A percentile compares a stretch with the other conserved stretches of the same genome.
Conservation (phyloP, 805 yeast species). For the Lipomyces sp. region DNA sequence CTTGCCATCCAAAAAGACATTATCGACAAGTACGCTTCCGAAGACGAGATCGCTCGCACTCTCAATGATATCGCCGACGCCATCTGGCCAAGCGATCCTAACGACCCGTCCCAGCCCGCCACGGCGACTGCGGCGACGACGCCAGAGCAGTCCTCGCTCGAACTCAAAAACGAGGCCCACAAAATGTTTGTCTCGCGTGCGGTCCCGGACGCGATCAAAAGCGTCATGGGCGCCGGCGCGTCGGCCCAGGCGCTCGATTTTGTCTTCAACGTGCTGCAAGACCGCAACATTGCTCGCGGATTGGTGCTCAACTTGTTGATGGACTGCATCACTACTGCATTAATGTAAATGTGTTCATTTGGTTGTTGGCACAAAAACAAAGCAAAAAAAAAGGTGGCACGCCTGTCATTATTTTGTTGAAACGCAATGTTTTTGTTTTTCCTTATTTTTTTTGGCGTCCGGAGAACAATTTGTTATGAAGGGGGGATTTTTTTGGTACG, state of each 20-base stretch:
- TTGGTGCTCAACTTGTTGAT: conserved; percentile 35
- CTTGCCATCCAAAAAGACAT: conserved; percentile 35
- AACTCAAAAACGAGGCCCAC: conserved; percentile 32
- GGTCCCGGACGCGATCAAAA: conserved; percentile 37
- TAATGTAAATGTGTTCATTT: conserved; percentile 20
- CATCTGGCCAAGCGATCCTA: conserved; percentile 24
- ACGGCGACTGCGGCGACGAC: conserved; percentile 1
- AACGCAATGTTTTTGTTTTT: too few relatives aligned
- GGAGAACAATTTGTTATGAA: neutral
- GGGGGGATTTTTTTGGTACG: neutral
- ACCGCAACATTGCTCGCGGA: conserved; percentile 36
- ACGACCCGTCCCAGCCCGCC: too few relatives aligned
- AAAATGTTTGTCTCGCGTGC: conserved; percentile 36
- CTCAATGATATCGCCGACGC: conserved; percentile 27
- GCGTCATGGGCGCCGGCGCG: conserved; percentile 39
- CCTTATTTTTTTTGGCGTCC: neutral
- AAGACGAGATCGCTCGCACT: conserved; percentile 34
- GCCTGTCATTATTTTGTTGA: too few relatives aligned
- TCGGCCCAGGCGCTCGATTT: conserved; percentile 39
- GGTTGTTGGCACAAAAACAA: neutral
- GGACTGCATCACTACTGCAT: conserved; percentile 32
- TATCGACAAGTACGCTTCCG: conserved; percentile 33
- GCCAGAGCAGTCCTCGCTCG: conserved; percentile 26
- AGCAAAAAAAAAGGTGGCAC: too few relatives aligned
- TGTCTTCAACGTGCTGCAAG: conserved; percentile 40